Evolutionary conservation across 305 asterid genomes (phyloP).

Genomic region (Ajuga reptans): DNA sequence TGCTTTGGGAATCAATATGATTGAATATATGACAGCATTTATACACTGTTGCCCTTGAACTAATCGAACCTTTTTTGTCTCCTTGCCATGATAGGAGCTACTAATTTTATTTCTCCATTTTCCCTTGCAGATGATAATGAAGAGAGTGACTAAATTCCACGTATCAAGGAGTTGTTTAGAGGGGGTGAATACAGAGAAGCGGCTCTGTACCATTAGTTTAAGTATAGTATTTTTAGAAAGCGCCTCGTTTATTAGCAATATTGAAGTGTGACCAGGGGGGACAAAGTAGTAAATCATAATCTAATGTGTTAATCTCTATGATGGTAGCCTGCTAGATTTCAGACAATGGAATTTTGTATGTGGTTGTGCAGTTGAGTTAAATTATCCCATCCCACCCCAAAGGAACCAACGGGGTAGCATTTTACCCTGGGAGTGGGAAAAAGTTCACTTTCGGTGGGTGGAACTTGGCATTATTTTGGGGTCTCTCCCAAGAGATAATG

Average conservation of each 20-base stretch:
- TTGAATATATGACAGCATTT: not conserved
- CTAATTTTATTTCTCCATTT: not conserved
- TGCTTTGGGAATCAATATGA: too few species aligned
- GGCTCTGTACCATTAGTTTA: slow-evolving; percentile 7
- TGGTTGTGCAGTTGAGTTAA: not conserved
- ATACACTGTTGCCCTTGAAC: not conserved
- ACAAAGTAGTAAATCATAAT: not conserved
- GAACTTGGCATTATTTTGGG: not conserved
- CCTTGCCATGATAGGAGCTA: not conserved
- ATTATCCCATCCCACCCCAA: too few species aligned
- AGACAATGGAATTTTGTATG: not conserved
- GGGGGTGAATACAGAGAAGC: slow-evolving; percentile 15
- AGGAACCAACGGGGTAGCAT: too few species aligned
- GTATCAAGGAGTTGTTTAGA: slow-evolving; percentile 15
- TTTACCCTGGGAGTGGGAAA: slow-evolving; percentile 12
- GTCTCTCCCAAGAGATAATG: not conserved
- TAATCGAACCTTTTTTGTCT: not conserved
- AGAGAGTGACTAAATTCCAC: slow-evolving; percentile 47
- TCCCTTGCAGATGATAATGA: slow-evolving; percentile 47
- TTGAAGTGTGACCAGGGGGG: not conserved
- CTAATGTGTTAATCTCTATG: not conserved
- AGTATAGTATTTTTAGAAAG: not conserved
- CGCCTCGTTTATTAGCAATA: not conserved
- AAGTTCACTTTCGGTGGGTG: slow-evolving; percentile 17
- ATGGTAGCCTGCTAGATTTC: not conserved